Evolutionary conservation across 768 basidiomycete genomes (phyloP).

Genomic region (Psilocybe tampanensis): DNA sequence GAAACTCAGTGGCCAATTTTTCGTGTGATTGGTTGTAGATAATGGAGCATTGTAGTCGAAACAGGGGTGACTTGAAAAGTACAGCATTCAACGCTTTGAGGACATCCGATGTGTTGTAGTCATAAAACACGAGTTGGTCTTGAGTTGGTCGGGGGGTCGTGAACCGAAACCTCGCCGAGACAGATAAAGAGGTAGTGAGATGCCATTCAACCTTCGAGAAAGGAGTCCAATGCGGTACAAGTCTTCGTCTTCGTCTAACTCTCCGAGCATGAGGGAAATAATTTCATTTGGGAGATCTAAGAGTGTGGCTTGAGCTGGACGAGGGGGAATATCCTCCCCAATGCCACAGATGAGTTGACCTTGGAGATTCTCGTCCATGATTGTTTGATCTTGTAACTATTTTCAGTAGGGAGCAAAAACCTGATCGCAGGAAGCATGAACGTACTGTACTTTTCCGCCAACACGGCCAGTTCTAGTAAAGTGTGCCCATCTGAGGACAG

Average conservation of each 20-base stretch:
- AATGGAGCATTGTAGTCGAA: slow-evolving; percentile 5
- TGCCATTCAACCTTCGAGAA: slow-evolving; percentile 26
- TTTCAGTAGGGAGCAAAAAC: no score
- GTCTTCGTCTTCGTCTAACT: slow-evolving; percentile 20
- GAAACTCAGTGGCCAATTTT: background rate
- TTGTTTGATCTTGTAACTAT: no score
- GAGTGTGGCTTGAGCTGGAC: slow-evolving; percentile 2
- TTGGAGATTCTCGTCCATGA: no score
- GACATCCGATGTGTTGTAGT: slow-evolving; percentile 19
- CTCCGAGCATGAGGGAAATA: slow-evolving; percentile 23
- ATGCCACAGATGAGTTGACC: background rate
- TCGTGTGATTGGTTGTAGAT: slow-evolving; percentile 8
- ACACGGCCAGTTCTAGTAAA: no score
- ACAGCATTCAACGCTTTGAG: slow-evolving; percentile 19
- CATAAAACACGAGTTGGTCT: slow-evolving; percentile 23
- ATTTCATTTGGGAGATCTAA: slow-evolving; percentile 33
- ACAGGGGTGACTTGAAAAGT: slow-evolving; percentile 20
- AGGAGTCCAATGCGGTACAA: slow-evolving; percentile 22
- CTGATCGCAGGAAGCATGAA: no score
- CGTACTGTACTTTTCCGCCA: no score
- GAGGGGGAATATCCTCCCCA: background rate
- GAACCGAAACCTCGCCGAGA: slow-evolving; percentile 21
- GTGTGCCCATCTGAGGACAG: no score
- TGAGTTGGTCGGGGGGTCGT: slow-evolving; percentile 16
- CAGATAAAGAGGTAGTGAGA: slow-evolving; percentile 28